Conservation (phyloP, 192 early-diverging fungal genomes). For the Rhizoclosmatium sp. region DNA sequence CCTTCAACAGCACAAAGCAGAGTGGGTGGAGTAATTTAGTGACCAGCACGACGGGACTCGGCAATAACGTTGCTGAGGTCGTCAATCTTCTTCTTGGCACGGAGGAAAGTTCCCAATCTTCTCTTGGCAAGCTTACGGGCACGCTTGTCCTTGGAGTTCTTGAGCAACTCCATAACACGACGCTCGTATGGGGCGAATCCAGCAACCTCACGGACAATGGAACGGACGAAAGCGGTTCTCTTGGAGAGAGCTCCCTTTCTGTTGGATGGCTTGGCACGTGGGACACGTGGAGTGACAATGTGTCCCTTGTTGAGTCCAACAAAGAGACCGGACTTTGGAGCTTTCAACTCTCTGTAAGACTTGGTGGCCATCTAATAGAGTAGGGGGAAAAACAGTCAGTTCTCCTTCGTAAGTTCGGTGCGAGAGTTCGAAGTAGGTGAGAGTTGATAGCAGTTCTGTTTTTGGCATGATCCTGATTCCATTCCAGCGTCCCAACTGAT, state of each 20-base stretch:
- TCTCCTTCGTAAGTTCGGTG: too few species aligned
- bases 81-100: constrained; percentile 99
- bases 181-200: constrained; percentile 99
- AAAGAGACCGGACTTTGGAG: constrained; percentile 83
- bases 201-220: constrained; percentile 94
- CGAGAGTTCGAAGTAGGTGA: too few species aligned
- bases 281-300: constrained; percentile 78
- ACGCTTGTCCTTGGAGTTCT: constrained; percentile 99
- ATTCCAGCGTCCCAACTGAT: too few species aligned
- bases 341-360: constrained; percentile 33
- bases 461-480: too few species aligned
- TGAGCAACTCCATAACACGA: constrained; percentile 99
- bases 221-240: constrained; percentile 90
- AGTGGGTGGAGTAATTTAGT: constrained; percentile 41
- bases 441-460: too few species aligned
- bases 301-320: constrained; percentile 94
- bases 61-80: constrained; percentile 93
- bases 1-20: not conserved
- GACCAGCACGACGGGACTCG: constrained; percentile 83
- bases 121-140: constrained; percentile 98
- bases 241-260: constrained; percentile 81
- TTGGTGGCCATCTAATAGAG: constrained; percentile 21
- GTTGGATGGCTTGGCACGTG: constrained; percentile 74
- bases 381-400: too few species aligned
- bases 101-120: constrained; percentile 93